Percentiles rank a stretch among this genome's conserved stretches.
Evolutionary conservation across 352 stramenopile species (phyloP).

Genomic region (Pythium volutum): DNA sequence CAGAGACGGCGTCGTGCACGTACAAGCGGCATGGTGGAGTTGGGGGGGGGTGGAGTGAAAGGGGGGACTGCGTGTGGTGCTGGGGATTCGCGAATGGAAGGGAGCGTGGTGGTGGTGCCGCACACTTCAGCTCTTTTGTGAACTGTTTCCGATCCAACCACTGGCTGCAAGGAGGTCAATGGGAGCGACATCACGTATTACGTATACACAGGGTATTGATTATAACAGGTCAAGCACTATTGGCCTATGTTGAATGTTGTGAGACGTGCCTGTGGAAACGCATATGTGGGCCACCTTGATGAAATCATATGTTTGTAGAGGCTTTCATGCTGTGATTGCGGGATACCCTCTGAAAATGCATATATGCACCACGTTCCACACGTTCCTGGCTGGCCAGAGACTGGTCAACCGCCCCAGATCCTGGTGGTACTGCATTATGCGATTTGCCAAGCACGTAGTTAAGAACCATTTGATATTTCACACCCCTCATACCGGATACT

Average conservation of each 20-base stretch:
- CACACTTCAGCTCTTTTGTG: not conserved
- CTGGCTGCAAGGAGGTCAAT: slow-evolving; percentile 2
- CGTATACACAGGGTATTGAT: slow-evolving; percentile 2
- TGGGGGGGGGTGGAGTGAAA: not conserved
- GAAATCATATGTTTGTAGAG: not conserved
- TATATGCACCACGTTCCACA: slow-evolving; percentile 13
- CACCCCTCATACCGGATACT: not conserved
- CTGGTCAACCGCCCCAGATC: slow-evolving; percentile 14
- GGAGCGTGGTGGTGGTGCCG: slow-evolving; percentile 8
- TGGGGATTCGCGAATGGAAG: slow-evolving; percentile 23
- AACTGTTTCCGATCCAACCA: slow-evolving; percentile 1
- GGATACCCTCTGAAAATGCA: slow-evolving; percentile 13
- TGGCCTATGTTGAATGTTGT: too few relatives aligned
- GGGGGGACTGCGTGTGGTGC: slow-evolving; percentile 2
- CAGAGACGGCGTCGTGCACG: slow-evolving; percentile 18
- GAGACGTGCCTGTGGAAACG: not conserved
- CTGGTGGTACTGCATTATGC: slow-evolving; percentile 15
- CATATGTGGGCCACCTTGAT: not conserved
- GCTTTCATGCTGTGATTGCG: slow-evolving; percentile 3
- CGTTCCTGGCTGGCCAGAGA: slow-evolving; percentile 21
- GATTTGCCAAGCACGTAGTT: slow-evolving; percentile 6
- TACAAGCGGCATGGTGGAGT: slow-evolving; percentile 52
- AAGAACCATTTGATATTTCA: not conserved
- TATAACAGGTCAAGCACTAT: not conserved
- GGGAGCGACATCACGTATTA: not conserved